Base-by-base conservation (phyloP, 179 eudicot species). In the Spinacia oleracea region DNA sequence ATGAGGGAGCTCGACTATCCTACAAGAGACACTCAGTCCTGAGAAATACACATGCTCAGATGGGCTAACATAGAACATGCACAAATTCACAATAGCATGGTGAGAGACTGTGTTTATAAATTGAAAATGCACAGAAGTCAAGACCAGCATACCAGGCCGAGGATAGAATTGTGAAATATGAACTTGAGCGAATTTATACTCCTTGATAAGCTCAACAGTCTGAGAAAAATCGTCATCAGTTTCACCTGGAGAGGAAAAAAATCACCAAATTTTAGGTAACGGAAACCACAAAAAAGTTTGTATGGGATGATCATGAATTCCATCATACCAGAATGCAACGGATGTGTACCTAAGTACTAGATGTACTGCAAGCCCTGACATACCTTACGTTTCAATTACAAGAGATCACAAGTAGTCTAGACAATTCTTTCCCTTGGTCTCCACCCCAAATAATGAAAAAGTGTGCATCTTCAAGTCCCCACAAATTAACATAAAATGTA, bases 151-250 rank as follows among this genome's bases (percentile, higher is more conserved):
- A 96, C 99, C 99, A 70, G 99, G 99, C 35, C 99, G 89, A 55
- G 99, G 97, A 88, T 96, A 96, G 81, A 96, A 96, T 63, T 96
- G 99, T 62, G 98, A 96, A 78, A 96, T 96, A 82, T 96, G 99
- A 87, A 96, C 99, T 88, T 96, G 98, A 82, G 99, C 82, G 42
- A 96, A 81, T 85, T 91, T 94, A 85, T 91, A 94, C 16, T 91
- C 88, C 84, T 92, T 90, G 32, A 94, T 86, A 64, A 94, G 97
- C 81, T 85, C 85, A 56, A 94, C 87, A 34, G 98, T 96, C 79
- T 88, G 83, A 76, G 86, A 86, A 87, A 93, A 93, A 86, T 93
- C 96, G 78, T 92, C 96, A 81, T 96, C 99, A 25, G 96, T 94
- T 91, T 96, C 98, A 81, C 99, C 99, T 94, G 93, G 77, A 20